phyloP scores from a whole-genome alignment of 1,139 yeast species.

The Suhomyces ambrosiae region DNA sequence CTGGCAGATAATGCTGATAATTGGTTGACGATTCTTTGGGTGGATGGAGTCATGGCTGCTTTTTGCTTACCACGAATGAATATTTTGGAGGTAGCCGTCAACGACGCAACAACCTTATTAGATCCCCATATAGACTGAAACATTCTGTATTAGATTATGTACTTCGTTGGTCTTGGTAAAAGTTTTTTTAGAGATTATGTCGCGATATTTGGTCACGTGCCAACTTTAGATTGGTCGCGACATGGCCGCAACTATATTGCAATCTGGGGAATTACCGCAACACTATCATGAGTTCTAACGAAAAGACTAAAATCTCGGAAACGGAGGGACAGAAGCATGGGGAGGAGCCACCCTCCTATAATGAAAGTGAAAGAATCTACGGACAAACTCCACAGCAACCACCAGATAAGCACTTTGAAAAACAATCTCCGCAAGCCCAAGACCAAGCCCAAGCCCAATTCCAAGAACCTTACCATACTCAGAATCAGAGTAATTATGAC shows the following conservation, averaged over 20 bases:
- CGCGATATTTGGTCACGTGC: slow-evolving; percentile 6
- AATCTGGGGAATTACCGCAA: neutral
- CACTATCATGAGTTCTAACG: neutral
- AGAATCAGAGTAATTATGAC: slow-evolving; percentile 14
- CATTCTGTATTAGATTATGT: neutral
- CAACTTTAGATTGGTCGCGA: too few relatives aligned
- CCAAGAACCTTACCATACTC: neutral
- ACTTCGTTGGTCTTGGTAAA: slow-evolving; percentile 2
- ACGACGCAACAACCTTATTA: slow-evolving; percentile 1
- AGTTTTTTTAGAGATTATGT: slow-evolving; percentile 6
- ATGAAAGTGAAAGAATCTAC: slow-evolving; percentile 8
- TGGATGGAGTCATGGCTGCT: slow-evolving; percentile 49
- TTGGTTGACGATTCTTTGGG: slow-evolving; percentile 71
- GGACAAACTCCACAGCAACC: neutral
- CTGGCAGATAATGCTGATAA: slow-evolving; percentile 84
- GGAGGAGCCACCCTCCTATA: slow-evolving; percentile 18
- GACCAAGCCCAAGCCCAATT: slow-evolving; percentile 1
- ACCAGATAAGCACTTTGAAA: too few relatives aligned
- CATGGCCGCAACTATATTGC: neutral
- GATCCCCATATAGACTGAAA: slow-evolving; percentile 6
- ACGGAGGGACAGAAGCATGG: slow-evolving; percentile 1
- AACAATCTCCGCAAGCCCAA: too few relatives aligned
- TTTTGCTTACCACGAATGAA: slow-evolving; percentile 44
- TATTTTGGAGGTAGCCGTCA: slow-evolving; percentile 14
- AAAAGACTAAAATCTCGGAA: slow-evolving; percentile 5